Conservation (phyloP, 352 stramenopile species). For the Blastocystis sp. region DNA sequence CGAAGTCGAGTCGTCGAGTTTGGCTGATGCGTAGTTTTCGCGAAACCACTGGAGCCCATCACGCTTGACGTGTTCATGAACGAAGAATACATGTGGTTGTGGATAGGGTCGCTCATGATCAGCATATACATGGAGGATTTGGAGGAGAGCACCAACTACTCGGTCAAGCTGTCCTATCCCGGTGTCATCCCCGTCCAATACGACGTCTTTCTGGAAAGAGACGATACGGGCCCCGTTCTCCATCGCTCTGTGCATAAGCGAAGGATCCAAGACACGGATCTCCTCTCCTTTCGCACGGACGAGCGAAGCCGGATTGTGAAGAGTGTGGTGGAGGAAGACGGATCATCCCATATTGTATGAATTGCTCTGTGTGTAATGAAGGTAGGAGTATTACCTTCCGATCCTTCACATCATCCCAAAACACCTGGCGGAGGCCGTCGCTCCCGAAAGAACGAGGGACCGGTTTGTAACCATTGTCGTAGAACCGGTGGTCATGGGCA, state of each 20-base stretch:
- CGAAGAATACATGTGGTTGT: slow-evolving; percentile 13
- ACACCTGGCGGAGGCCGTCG: not conserved
- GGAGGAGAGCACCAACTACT: slow-evolving; percentile 5
- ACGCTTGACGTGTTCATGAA: slow-evolving; percentile 35
- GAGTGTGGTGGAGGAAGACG: not conserved
- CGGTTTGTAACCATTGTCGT: slow-evolving; percentile 23
- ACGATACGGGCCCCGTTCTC: not conserved
- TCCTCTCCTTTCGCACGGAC: slow-evolving; percentile 11
- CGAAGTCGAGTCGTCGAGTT: not conserved
- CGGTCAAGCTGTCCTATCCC: slow-evolving; percentile 11
- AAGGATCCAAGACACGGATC: slow-evolving; percentile 15
- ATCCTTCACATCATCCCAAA: slow-evolving; percentile 48
- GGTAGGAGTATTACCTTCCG: slow-evolving; percentile 4
- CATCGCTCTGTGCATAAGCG: slow-evolving; percentile 20
- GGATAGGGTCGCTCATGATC: not conserved
- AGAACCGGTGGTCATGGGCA: slow-evolving; percentile 6
- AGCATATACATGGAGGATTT: slow-evolving; percentile 17
- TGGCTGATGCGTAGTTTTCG: not conserved
- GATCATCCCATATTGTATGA: not conserved
- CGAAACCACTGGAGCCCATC: not conserved
- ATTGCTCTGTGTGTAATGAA: too few species aligned
- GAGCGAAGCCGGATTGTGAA: not conserved
- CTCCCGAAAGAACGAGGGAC: not conserved
- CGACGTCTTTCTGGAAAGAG: slow-evolving; percentile 32
- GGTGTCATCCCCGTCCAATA: slow-evolving; percentile 49